Evolutionary conservation across 345 rosid species (phyloP), one percentile per base, ranked within the genome.

Genomic region (Corchorus capsularis): DNA sequence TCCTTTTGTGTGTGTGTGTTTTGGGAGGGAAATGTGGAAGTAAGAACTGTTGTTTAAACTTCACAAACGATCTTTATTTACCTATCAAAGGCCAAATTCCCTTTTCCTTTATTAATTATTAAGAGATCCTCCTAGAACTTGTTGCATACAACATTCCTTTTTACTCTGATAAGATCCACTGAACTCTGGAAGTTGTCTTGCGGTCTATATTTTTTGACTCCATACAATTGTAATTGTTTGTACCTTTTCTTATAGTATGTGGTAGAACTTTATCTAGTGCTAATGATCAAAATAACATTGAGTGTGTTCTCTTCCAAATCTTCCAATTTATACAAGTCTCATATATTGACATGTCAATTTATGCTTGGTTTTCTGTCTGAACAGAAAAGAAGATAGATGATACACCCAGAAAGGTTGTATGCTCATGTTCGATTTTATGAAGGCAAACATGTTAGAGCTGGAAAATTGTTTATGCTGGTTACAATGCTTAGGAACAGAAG

Each of bases 321-420:
- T 63, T 66, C 1, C 0, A n/a, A 47, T 14, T 19, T 60, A n/a
- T n/a, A n/a, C n/a, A n/a, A n/a, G n/a, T n/a, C n/a, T 70, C 64
- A 53, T 39, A 54, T 47, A n/a, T 53, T 41, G 56, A 63, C 12
- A 27, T 63, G 16, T 64, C 59, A 41, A 67, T 41, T 20, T 45
- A 6, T 65, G 34, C 41, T 7, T 71, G 71, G 4, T 52, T 37
- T 50, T 76, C 74, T 80, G 50, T 67, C 78, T 80, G 77, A 75
- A 82, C 98, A 91, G 96, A 91, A 84, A 94, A 92, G 89, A 92
- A 92, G 88, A 83, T 91, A 8, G 94, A 92, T 77, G 86, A 89
- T 71, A 61, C 95, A 69, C 92, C 93, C 16, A 86, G 84, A 87
- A 84, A 88, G 75, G 80, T 86, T 63, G 91, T 91, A 80, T 94